These are phyloP conservation scores for Paraconiothyrium brasiliense DNA, from an alignment of 2,329 filamentous ascomycete genomes.

Conservation along the genomic window DNA sequence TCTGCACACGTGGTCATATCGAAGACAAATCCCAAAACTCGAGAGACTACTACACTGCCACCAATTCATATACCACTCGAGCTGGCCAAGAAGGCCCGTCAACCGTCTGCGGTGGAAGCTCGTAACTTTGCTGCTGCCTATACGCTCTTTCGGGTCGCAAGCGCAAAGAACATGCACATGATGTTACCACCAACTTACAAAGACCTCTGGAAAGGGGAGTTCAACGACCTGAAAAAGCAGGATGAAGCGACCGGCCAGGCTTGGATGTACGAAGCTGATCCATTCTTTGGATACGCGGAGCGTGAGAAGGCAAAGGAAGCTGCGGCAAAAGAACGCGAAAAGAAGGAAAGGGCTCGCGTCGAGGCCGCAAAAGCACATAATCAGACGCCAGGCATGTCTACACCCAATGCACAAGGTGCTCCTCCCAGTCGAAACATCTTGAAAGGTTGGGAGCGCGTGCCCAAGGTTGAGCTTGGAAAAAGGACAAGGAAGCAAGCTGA, in stretches of 20 bases:
- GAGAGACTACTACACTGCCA: constrained; percentile 76
- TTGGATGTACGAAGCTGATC: constrained; percentile 96
- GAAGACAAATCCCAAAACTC: constrained; percentile 79
- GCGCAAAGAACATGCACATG: constrained; percentile 95
- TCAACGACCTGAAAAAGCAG: constrained; percentile 80
- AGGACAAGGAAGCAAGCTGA: constrained; percentile 83
- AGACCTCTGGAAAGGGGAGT: constrained; percentile 88
- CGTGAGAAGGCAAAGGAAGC: constrained; percentile 79
- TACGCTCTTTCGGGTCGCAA: constrained; percentile 88
- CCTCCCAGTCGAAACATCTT: constrained; percentile 57
- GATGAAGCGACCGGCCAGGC: constrained; percentile 79
- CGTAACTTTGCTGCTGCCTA: constrained; percentile 94
- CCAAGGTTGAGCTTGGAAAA: constrained; percentile 92
- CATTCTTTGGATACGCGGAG: constrained; percentile 83
- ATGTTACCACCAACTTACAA: constrained; percentile 91
- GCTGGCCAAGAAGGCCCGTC: constrained; percentile 78
- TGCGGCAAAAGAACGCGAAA: constrained; percentile 81
- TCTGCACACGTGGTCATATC: constrained; percentile 84
- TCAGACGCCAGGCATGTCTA: constrained; percentile 42
- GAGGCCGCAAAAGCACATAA: constrained; percentile 71
- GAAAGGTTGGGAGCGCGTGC: constrained; percentile 83
- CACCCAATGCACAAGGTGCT: constrained; percentile 37
- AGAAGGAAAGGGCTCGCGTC: constrained; percentile 65
- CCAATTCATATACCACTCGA: constrained; percentile 82
- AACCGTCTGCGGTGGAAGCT: constrained; percentile 86